Conservation (phyloP, 768 basidiomycete species). For the Astraeus odoratus region DNA sequence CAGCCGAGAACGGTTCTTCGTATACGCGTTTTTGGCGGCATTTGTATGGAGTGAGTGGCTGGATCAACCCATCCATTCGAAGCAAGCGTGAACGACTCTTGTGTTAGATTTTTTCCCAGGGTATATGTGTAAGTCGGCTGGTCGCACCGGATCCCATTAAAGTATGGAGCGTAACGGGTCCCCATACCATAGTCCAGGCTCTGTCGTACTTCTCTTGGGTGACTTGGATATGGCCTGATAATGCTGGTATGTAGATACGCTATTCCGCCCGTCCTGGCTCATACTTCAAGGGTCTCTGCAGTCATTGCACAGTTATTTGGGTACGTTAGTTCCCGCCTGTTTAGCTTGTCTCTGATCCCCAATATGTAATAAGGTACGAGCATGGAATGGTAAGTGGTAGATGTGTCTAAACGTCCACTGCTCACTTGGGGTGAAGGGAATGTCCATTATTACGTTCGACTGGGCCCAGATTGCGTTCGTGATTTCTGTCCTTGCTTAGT, state of each 20-base stretch:
- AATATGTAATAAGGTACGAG: slow-evolving; percentile 17
- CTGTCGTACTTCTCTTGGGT: slow-evolving; percentile 57
- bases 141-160: too few species aligned
- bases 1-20: slow-evolving; percentile 72
- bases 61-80: not conserved
- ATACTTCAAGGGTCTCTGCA: slow-evolving; percentile 14
- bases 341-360: not conserved
- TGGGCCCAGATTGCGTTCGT: slow-evolving; percentile 59
- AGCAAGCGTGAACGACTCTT: not conserved
- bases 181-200: slow-evolving; percentile 32
- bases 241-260: slow-evolving; percentile 34
- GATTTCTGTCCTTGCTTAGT: slow-evolving; percentile 5
- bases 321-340: slow-evolving; percentile 19
- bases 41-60: slow-evolving; percentile 49
- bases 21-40: slow-evolving; percentile 52
- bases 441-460: slow-evolving; percentile 74
- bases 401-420: not conserved
- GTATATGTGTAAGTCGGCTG: slow-evolving; percentile 31
- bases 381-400: slow-evolving; percentile 38
- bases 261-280: slow-evolving; percentile 14
- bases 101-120: slow-evolving; percentile 36
- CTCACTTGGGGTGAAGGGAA: slow-evolving; percentile 31
- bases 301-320: slow-evolving; percentile 43
- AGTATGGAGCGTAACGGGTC: too few species aligned
- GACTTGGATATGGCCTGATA: slow-evolving; percentile 44